These are phyloP conservation scores for Rhizopogon roseolus DNA, from an alignment of 768 basidiomycete species.

Conservation along the genomic window DNA sequence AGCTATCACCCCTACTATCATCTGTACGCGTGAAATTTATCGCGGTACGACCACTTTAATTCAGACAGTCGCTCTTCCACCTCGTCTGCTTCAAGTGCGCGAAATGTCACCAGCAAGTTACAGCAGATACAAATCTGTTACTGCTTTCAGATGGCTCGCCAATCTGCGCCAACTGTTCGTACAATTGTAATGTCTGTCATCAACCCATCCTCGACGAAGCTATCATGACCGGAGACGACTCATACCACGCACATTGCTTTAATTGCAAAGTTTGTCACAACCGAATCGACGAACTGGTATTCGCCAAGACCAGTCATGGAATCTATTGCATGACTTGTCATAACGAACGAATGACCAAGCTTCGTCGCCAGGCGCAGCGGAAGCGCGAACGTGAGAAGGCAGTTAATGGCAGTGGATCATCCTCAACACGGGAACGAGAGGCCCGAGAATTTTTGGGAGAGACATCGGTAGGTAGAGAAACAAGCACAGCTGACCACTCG, in stretches of 20 bases:
- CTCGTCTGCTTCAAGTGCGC: slow-evolving; percentile 96
- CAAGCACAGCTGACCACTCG: neutral
- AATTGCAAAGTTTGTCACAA: slow-evolving; percentile 94
- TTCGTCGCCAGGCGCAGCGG: slow-evolving; percentile 86
- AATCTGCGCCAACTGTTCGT: slow-evolving; percentile 90
- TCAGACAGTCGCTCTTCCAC: slow-evolving; percentile 90
- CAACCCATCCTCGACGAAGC: slow-evolving; percentile 96
- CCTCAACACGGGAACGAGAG: slow-evolving; percentile 22
- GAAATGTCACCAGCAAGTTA: slow-evolving; percentile 89
- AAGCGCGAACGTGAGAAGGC: slow-evolving; percentile 56
- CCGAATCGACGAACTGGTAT: slow-evolving; percentile 96
- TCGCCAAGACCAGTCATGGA: slow-evolving; percentile 96
- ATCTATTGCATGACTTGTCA: slow-evolving; percentile 99
- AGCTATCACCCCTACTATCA: slow-evolving; percentile 24
- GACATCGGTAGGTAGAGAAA: slow-evolving; percentile 34
- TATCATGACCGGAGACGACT: slow-evolving; percentile 99
- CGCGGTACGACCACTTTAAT: slow-evolving; percentile 4
- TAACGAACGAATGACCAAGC: slow-evolving; percentile 93
- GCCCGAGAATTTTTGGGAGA: slow-evolving; percentile 28
- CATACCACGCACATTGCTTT: slow-evolving; percentile 98
- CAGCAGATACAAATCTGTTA: slow-evolving; percentile 95
- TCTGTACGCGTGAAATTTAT: slow-evolving; percentile 2
- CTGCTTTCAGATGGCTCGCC: slow-evolving; percentile 97
- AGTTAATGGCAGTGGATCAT: slow-evolving; percentile 17
- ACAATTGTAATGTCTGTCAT: slow-evolving; percentile 93